phyloP scores from a whole-genome alignment of 1,139 yeast genomes.

The Scheffersomyces segobiensis region DNA sequence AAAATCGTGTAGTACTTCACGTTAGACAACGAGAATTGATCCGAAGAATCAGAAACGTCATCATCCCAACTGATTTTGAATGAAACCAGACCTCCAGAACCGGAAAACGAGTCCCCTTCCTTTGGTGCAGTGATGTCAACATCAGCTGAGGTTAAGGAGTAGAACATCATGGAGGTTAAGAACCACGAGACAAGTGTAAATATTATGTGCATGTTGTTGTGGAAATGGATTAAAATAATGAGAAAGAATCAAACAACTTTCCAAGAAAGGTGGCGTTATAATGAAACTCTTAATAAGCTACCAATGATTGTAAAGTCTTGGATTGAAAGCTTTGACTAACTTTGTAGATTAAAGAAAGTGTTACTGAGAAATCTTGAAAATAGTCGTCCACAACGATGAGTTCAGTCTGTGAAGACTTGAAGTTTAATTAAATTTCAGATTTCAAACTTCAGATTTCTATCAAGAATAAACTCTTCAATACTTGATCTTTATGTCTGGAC shows the following conservation, averaged over 20 bases:
- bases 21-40: conserved; percentile 39
- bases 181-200: conserved; percentile 1
- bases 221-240: too few species aligned
- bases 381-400: neutral
- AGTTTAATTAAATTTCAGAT: too few species aligned
- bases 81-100: conserved; percentile 45
- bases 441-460: neutral
- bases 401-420: neutral
- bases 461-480: neutral
- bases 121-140: conserved; percentile 56
- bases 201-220: neutral
- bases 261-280: neutral
- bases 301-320: too few species aligned
- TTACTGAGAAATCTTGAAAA: neutral
- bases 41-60: conserved; percentile 42
- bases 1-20: conserved; percentile 51
- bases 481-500: neutral
- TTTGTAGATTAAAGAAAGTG: neutral
- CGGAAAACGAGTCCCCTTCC: conserved; percentile 50
- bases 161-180: conserved; percentile 7
- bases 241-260: neutral
- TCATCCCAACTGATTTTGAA: conserved; percentile 67
- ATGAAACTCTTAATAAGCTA: neutral
- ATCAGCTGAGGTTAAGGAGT: conserved; percentile 44
- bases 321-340: too few species aligned